Evolutionary conservation across 805 yeast species (phyloP).

Genomic region (Myxozyma melibiosi): DNA sequence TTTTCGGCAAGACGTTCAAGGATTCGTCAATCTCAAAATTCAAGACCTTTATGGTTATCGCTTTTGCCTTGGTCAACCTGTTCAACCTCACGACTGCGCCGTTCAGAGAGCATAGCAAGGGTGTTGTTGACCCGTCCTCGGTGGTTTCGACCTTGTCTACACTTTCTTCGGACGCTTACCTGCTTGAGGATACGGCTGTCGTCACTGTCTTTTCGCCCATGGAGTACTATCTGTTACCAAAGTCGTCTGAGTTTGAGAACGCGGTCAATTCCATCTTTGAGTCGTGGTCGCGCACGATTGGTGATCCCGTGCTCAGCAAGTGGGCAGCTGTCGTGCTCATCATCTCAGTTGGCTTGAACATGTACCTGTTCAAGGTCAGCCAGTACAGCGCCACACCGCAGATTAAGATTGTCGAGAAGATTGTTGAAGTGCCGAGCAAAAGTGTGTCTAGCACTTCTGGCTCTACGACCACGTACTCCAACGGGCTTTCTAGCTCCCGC

Average conservation of each 20-base stretch:
- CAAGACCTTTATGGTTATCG: conserved; percentile 40
- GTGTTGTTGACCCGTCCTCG: conserved; percentile 21
- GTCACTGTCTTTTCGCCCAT: conserved; percentile 46
- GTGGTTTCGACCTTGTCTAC: conserved; percentile 26
- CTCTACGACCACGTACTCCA: conserved; percentile 25
- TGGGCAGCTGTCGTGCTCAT: conserved; percentile 71
- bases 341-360: conserved; percentile 75
- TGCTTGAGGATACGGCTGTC: conserved; percentile 27
- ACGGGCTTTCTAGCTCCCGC: conserved; percentile 18
- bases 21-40: conserved; percentile 35
- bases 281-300: conserved; percentile 65
- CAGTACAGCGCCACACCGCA: conserved; percentile 34
- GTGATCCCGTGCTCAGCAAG: conserved; percentile 80
- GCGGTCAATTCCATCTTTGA: conserved; percentile 54
- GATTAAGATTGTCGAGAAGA: conserved; percentile 41
- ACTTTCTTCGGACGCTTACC: conserved; percentile 14
- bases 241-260: conserved; percentile 54
- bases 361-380: conserved; percentile 85
- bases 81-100: conserved; percentile 45
- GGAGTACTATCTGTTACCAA: conserved; percentile 38
- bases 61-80: conserved; percentile 43
- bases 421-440: conserved; percentile 41
- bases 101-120: conserved; percentile 29
- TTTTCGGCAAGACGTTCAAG: conserved; percentile 22
- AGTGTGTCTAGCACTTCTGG: conserved; percentile 31